Percentiles rank a stretch among this genome's conserved stretches.
Conservation (phyloP, 164 flowering plant species). For the Vitis vinifera region ASM3070453v1 NC_081823.1:6442501-6443000, state of each 20-base stretch:
- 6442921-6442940: constrained; percentile 46
- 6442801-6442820: constrained; percentile 86
- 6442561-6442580: too few relatives aligned
- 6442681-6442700: too few relatives aligned
- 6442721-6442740: constrained; percentile 69
- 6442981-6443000: constrained; percentile 74
- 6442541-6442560: too few relatives aligned
- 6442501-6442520: too few relatives aligned
- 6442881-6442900: constrained; percentile 73
- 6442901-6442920: constrained; percentile 57
- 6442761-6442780: constrained; percentile 97
- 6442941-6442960: constrained; percentile 45
- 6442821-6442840: constrained; percentile 80
- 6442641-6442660: not conserved
- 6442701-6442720: too few relatives aligned
- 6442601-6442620: not conserved
- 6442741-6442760: constrained; percentile 93
- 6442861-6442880: constrained; percentile 65
- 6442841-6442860: constrained; percentile 38
- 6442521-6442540: too few relatives aligned
- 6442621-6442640: not conserved
- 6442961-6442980: constrained; percentile 50
- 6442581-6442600: too few relatives aligned
- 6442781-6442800: constrained; percentile 88
- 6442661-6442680: too few relatives aligned